These are phyloP conservation scores for Rhizoctonia solani DNA, from an alignment of 1,284 basidiomycete species.

Conservation along the genomic window DNA sequence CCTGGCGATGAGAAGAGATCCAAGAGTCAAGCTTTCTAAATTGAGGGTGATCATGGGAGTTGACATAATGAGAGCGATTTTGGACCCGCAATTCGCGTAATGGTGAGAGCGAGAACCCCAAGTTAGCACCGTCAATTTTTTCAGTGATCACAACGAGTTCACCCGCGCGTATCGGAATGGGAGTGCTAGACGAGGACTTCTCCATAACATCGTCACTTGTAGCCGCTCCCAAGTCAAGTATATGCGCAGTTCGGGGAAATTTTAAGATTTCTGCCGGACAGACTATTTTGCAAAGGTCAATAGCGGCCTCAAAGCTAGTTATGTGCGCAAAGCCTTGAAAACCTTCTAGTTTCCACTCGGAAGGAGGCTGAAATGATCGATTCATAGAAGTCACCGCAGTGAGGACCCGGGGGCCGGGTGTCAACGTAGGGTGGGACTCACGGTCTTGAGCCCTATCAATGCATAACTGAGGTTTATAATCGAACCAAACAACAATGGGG, in stretches of 20 bases:
- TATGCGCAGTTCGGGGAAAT: constrained; percentile 64
- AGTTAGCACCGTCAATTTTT: constrained; percentile 68
- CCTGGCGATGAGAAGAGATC: constrained; percentile 55
- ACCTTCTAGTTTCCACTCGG: constrained; percentile 47
- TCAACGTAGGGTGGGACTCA: constrained; percentile 60
- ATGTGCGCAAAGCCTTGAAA: constrained; percentile 55
- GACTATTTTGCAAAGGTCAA: constrained; percentile 54
- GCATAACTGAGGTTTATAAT: constrained; percentile 57
- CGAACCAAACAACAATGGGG: constrained; percentile 61
- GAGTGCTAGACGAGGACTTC: constrained; percentile 30
- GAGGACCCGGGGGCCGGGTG: constrained; percentile 58
- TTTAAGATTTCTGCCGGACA: constrained; percentile 55
- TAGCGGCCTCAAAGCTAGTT: constrained; percentile 55
- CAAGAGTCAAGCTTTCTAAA: constrained; percentile 61
- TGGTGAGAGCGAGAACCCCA: constrained; percentile 62
- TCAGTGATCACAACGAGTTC: constrained; percentile 58
- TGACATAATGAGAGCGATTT: constrained; percentile 67
- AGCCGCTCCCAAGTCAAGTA: constrained; percentile 60
- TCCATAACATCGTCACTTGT: constrained; percentile 56
- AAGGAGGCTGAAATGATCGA: constrained; percentile 51
- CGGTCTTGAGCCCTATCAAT: constrained; percentile 58
- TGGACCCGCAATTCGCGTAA: constrained; percentile 58
- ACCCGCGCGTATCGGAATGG: constrained; percentile 27
- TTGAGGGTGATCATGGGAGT: constrained; percentile 58
- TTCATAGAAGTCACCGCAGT: constrained; percentile 61